phyloP scores from a whole-genome alignment of 2,329 filamentous ascomycete genomes.

The Lasiodiplodia gonubiensis region DNA sequence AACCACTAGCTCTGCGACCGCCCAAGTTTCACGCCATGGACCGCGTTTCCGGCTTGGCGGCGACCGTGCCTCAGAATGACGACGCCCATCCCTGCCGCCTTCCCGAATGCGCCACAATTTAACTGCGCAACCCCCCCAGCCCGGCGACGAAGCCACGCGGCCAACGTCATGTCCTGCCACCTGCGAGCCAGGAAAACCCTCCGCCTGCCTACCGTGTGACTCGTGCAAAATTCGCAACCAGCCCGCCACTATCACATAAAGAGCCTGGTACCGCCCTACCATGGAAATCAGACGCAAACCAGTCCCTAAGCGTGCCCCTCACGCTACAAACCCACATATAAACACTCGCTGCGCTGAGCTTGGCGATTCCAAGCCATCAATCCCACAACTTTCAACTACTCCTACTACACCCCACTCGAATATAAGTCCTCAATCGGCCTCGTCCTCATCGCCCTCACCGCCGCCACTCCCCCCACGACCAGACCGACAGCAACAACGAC shows the following conservation, averaged over 20 bases:
- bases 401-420: background rate
- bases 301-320: background rate
- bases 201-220: background rate
- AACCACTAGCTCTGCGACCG: background rate
- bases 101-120: conserved; percentile 15
- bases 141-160: conserved; percentile 15
- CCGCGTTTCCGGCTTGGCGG: conserved; percentile 18
- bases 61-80: background rate
- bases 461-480: background rate
- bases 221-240: background rate
- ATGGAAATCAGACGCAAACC: conserved; percentile 1
- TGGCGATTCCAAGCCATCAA: background rate
- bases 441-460: background rate
- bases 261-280: background rate
- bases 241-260: background rate
- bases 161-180: conserved; percentile 15
- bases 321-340: background rate
- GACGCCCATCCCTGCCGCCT: conserved; percentile 14
- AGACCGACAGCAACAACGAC: background rate
- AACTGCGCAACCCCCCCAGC: background rate
- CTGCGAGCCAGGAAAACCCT: background rate
- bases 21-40: background rate
- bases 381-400: background rate
- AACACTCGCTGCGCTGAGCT: background rate
- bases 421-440: background rate